Percentiles rank a stretch among this genome's conserved stretches.
Conservation (phyloP, 345 rosid genomes). For the Raphanus sativus region DNA sequence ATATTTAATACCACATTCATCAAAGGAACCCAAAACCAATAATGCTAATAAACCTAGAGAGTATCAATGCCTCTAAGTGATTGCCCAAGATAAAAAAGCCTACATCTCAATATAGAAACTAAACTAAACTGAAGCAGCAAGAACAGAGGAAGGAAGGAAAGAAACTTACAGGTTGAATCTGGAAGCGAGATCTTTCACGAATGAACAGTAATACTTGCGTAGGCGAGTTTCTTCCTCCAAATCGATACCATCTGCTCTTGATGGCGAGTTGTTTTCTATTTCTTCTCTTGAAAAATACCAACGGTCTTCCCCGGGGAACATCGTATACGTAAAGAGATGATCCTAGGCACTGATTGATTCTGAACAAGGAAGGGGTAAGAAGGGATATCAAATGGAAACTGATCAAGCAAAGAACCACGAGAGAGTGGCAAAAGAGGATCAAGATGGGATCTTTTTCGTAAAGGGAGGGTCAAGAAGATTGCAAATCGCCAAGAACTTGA, state of each 20-base stretch:
- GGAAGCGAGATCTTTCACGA: background rate
- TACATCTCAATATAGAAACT: background rate
- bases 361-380: background rate
- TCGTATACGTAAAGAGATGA: background rate
- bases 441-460: background rate
- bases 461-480: background rate
- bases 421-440: background rate
- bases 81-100: no score
- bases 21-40: background rate
- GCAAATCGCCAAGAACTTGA: background rate
- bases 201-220: conserved; percentile 67
- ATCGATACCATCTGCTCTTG: conserved; percentile 61
- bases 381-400: background rate
- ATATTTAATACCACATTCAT: no score
- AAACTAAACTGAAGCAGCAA: background rate
- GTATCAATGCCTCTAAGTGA: background rate
- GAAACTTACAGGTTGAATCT: conserved; percentile 71
- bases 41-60: background rate
- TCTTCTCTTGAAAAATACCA: conserved; percentile 77
- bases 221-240: conserved; percentile 70
- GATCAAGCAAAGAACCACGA: background rate
- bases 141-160: background rate
- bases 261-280: conserved; percentile 64
- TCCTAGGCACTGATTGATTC: background rate
- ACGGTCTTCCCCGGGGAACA: background rate